Evolutionary conservation across 768 basidiomycete genomes (phyloP), one percentile per base, ranked within the genome.

Genomic region (Mycena rebaudengoi): DNA sequence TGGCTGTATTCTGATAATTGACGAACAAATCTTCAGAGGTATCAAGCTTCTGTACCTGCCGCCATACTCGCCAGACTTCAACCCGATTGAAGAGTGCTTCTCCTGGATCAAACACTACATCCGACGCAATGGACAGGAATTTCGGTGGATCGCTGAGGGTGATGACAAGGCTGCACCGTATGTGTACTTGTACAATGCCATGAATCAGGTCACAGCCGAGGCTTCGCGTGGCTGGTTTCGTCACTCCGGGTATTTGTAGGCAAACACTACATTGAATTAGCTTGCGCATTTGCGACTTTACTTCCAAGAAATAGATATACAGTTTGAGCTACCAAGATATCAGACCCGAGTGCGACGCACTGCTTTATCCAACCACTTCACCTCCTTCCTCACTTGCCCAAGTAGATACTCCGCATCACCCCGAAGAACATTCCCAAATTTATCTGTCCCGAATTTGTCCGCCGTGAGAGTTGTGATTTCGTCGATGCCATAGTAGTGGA

Each of bases 61-160:
- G 11, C 73, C 77, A 25, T 78, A 78, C 60, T 78, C 72, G 10
- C 77, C 77, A 1, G 75, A 78, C 62, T 61, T 74, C 63, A 78
- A 77, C 61, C 78, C 75, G 4, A 79, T 77, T 61, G 78, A 79
- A 56, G 71, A 78, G 53, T 66, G 66, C 33, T 79, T 79, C 51
- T 70, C 69, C 7, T 71, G 48, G 44, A 63, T 77, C 51, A 78
- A 78, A 61, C 37, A 65, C 16, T 75, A 68, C 54, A 71, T 77
- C 21, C 70, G 67, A 13, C 60, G 71, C 7, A 67, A 76, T 62
- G 72, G 70, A 30, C 20, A 54, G 18, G 5, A 29, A 33, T 32
- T 58, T 26, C 41, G 41, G 35, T 21, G 32, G 55, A 41, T 25
- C 29, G 39, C 25, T 58, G 41, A 59, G 41, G 33, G 20, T 20